Base-by-base conservation (phyloP, 768 basidiomycete genomes). In the Udeniomyces megalosporus region DNA sequence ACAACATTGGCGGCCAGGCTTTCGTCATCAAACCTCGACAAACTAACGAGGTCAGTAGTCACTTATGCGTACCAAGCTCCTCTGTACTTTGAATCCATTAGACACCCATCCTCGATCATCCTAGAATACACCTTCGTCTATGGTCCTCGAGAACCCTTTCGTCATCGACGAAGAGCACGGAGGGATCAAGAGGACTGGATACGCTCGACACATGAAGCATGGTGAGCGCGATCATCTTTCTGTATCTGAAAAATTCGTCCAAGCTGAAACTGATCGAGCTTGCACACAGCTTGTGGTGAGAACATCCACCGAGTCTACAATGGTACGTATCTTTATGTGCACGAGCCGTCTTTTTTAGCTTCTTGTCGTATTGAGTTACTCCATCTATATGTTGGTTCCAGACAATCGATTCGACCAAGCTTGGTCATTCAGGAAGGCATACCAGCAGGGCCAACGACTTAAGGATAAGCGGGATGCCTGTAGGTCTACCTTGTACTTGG, bases 181-280 rank as follows among this genome's bases (percentile, higher is more conserved):
- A 75, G 80, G 67, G 70, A 66, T 82, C 56, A 81, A 65, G 71
- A 75, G 42, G 70, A 76, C 80, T 14, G 77, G 80, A 20, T 75
- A 82, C 32, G 86, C 84, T 83, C 75, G 86, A 62, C 85, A 88
- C 66, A 84, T 88, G 80, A 88, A 88, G 80, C 14, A 75, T 70
- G 47, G 57, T 58, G 7, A n/a, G 48, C 52, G 3, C 20, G 14
- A 8, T 6, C 17, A 34, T 15, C 34, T 14, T 38, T n/a, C 50
- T 17, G 34, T 44, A n/a, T 31, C 75, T 80, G 67, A 71, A 66
- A 42, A 17, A 42, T 17, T 82, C 56, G 81, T 66, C 71, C 74
- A 32, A 70, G 76, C 80, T 17, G 77, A n/a, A n/a, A 79, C 22
- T 75, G 82, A 8, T 42, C 17, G 38, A 42, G 38, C 42, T 32